These are phyloP conservation scores for Strobilomyces dryophilus DNA, from an alignment of 768 basidiomycete genomes.

Conservation along the genomic window DNA sequence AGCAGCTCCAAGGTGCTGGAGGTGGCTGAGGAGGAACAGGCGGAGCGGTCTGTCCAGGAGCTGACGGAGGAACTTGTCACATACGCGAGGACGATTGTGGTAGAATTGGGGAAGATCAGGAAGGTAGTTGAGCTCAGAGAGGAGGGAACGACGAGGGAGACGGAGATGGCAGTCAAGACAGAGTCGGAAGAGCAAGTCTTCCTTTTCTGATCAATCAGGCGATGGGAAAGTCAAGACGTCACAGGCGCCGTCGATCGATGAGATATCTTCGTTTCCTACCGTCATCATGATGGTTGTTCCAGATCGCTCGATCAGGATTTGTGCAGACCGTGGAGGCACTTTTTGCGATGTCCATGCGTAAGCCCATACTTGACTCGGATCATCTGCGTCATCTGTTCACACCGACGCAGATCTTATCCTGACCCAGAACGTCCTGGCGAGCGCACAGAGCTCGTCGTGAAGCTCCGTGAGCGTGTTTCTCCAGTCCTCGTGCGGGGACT, in stretches of 20 bases:
- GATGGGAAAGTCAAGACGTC: neutral
- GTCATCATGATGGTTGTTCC: conserved; percentile 44
- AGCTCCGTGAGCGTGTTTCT: conserved; percentile 56
- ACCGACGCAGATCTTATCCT: conserved; percentile 57
- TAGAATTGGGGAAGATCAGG: too few relatives aligned
- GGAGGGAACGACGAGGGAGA: too few relatives aligned
- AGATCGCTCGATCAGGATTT: conserved; percentile 77
- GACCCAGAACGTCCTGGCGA: conserved; percentile 58
- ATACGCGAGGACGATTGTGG: too few relatives aligned
- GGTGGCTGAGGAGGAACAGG: too few relatives aligned
- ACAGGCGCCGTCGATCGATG: conserved; percentile 2
- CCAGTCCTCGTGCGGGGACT: neutral
- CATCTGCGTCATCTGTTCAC: neutral
- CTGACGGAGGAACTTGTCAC: too few relatives aligned
- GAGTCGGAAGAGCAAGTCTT: too few relatives aligned
- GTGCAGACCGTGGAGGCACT: conserved; percentile 87
- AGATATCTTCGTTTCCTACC: neutral
- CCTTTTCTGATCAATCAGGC: too few relatives aligned
- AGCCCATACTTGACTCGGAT: conserved; percentile 21
- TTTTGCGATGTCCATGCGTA: conserved; percentile 89
- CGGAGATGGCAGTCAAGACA: too few relatives aligned
- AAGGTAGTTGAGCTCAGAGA: too few relatives aligned
- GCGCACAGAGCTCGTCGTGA: conserved; percentile 82
- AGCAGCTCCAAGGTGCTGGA: too few relatives aligned
- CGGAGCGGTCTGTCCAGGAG: too few relatives aligned